Evolutionary conservation across 257 asterid species (phyloP).

Genomic region (Solanum etuberosum): DNA sequence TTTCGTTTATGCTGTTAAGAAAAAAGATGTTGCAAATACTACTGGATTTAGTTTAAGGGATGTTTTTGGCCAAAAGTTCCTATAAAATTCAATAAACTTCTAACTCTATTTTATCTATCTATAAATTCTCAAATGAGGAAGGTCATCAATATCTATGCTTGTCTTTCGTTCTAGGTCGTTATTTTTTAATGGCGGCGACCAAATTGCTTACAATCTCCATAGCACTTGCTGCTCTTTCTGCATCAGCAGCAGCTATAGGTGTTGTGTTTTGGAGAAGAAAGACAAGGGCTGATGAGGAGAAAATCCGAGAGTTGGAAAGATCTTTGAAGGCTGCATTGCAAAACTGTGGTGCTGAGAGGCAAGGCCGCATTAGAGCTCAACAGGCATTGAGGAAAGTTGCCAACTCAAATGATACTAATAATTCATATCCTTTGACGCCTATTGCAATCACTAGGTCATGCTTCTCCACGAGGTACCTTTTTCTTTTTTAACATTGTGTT

Average conservation of each 20-base stretch:
- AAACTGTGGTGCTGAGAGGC: slow-evolving; percentile 79
- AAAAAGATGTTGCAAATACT: background rate
- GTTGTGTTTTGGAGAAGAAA: slow-evolving; percentile 36
- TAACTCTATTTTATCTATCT: background rate
- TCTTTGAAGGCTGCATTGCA: slow-evolving; percentile 43
- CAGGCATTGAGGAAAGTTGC: slow-evolving; percentile 66
- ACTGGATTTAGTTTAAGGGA: background rate
- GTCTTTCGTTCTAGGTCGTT: background rate
- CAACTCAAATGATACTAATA: slow-evolving; percentile 19
- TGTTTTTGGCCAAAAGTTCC: background rate
- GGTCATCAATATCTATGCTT: background rate
- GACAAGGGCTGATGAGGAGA: slow-evolving; percentile 22
- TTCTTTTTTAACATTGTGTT: background rate
- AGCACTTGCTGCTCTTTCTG: slow-evolving; percentile 23
- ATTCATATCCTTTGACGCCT: slow-evolving; percentile 78
- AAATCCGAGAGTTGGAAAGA: slow-evolving; percentile 47
- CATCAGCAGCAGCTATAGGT: slow-evolving; percentile 26
- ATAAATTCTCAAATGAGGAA: background rate
- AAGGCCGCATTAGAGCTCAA: slow-evolving; percentile 90
- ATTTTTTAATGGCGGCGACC: slow-evolving; percentile 11
- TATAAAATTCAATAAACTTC: background rate
- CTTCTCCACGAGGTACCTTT: slow-evolving; percentile 73
- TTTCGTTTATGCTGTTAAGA: background rate
- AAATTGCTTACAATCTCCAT: slow-evolving; percentile 25
- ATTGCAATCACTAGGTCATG: slow-evolving; percentile 69